A percentile compares a stretch with the other conserved stretches of the same genome.
Conservation (phyloP, 2,329 filamentous ascomycete species). For the Ambrosiella beaveri region DNA sequence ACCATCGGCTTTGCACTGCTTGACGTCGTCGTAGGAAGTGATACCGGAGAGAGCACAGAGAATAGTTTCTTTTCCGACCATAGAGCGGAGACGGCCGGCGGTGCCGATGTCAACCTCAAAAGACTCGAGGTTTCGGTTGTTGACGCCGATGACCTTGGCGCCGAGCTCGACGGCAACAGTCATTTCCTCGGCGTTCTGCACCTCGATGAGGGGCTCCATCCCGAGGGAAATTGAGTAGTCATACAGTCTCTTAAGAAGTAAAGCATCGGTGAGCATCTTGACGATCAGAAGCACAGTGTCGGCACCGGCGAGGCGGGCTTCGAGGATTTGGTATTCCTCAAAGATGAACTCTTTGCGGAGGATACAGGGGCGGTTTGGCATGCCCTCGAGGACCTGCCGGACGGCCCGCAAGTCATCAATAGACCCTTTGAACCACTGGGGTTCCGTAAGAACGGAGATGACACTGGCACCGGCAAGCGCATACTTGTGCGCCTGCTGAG, state of each 20-base stretch:
- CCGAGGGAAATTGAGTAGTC: slow-evolving; percentile 75
- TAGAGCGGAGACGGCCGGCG: slow-evolving; percentile 69
- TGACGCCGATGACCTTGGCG: slow-evolving; percentile 84
- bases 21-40: slow-evolving; percentile 70
- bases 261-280: slow-evolving; percentile 74
- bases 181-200: slow-evolving; percentile 92
- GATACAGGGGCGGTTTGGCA: slow-evolving; percentile 83
- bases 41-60: slow-evolving; percentile 93
- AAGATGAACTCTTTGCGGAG: slow-evolving; percentile 95
- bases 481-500: slow-evolving; percentile 78
- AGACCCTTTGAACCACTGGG: slow-evolving; percentile 97
- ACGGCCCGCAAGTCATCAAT: slow-evolving; percentile 85
- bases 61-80: slow-evolving; percentile 71
- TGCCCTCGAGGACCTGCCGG: slow-evolving; percentile 70
- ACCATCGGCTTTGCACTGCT: slow-evolving; percentile 72
- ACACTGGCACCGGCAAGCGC: slow-evolving; percentile 88
- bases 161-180: slow-evolving; percentile 69
- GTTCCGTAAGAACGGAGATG: slow-evolving; percentile 96
- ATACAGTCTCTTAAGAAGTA: slow-evolving; percentile 58
- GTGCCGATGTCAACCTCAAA: slow-evolving; percentile 94
- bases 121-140: slow-evolving; percentile 89
- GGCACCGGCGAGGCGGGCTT: slow-evolving; percentile 79
- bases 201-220: slow-evolving; percentile 96
- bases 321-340: slow-evolving; percentile 93
- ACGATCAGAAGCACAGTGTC: slow-evolving; percentile 93